Conservation (phyloP, 179 eudicot genomes). For the Silene coronaria region DNA sequence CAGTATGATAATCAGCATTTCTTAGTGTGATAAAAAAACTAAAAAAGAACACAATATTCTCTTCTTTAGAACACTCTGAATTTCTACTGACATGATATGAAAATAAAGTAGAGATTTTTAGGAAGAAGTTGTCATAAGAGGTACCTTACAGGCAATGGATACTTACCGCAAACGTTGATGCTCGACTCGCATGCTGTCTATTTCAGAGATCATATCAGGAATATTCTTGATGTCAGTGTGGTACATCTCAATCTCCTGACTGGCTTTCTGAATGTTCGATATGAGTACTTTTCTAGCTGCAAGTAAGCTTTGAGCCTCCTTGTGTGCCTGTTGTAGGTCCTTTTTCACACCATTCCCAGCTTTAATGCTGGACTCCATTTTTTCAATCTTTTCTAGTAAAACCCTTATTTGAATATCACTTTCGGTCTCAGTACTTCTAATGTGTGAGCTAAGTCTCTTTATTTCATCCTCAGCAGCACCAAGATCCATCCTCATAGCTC, state of each 20-base stretch:
- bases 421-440: conserved; percentile 62
- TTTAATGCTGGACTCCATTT: conserved; percentile 54
- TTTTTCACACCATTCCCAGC: conserved; percentile 53
- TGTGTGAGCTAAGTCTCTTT: conserved; percentile 49
- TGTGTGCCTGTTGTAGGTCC: conserved; percentile 51
- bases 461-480: conserved; percentile 48
- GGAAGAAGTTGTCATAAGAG: neutral
- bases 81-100: neutral
- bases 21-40: too few species aligned
- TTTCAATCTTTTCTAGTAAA: conserved; percentile 63
- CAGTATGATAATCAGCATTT: too few species aligned
- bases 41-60: too few species aligned
- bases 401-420: conserved; percentile 65
- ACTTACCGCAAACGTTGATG: conserved; percentile 75
- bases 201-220: conserved; percentile 63
- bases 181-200: conserved; percentile 60
- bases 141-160: neutral
- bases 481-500: conserved; percentile 60
- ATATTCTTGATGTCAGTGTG: conserved; percentile 42
- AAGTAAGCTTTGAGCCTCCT: conserved; percentile 61
- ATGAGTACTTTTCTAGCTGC: conserved; percentile 52
- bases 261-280: conserved; percentile 43
- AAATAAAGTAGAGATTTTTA: neutral
- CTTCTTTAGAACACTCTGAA: too few species aligned
- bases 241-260: conserved; percentile 50